Evolutionary conservation across 225 moss, liverwort and hornwort genomes (phyloP).

Genomic region (Bryum argenteum): DNA sequence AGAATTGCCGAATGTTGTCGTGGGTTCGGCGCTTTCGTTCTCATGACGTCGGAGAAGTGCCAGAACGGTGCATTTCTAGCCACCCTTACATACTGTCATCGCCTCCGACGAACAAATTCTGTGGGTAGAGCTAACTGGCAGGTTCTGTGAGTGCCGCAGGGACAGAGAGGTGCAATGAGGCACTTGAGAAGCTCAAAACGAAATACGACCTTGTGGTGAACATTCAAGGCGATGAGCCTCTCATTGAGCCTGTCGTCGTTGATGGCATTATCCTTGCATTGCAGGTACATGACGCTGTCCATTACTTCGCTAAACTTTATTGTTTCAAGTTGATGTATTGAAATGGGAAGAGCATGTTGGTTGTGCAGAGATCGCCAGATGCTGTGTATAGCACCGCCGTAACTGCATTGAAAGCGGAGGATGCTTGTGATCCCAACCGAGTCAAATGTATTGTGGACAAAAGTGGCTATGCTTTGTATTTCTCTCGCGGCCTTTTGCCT

Average conservation of each 20-base stretch:
- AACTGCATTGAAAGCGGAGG: slow-evolving; percentile 67
- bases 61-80: slow-evolving; percentile 59
- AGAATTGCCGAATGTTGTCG: slow-evolving; percentile 88
- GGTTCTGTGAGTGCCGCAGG: slow-evolving; percentile 58
- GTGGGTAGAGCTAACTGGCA: slow-evolving; percentile 20
- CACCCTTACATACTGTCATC: neutral
- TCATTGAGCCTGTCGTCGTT: slow-evolving; percentile 91
- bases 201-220: slow-evolving; percentile 84
- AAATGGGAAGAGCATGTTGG: too few species aligned
- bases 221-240: slow-evolving; percentile 97
- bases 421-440: slow-evolving; percentile 78
- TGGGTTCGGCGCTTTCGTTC: slow-evolving; percentile 79
- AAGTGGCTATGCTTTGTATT: slow-evolving; percentile 89
- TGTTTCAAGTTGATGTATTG: neutral
- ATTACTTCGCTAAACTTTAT: neutral
- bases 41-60: slow-evolving; percentile 87
- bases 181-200: slow-evolving; percentile 50
- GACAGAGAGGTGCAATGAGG: slow-evolving; percentile 92
- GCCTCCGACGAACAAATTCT: too few species aligned
- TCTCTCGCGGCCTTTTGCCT: slow-evolving; percentile 92
- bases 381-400: slow-evolving; percentile 93
- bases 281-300: slow-evolving; percentile 49
- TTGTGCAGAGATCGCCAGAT: slow-evolving; percentile 75
- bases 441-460: slow-evolving; percentile 88
- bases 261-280: slow-evolving; percentile 89